Percentiles rank a stretch among this genome's conserved stretches.
These are phyloP conservation scores for Articulospora tetracladia DNA, from an alignment of 495 filamentous ascomycete genomes.

Conservation along the genomic window DNA sequence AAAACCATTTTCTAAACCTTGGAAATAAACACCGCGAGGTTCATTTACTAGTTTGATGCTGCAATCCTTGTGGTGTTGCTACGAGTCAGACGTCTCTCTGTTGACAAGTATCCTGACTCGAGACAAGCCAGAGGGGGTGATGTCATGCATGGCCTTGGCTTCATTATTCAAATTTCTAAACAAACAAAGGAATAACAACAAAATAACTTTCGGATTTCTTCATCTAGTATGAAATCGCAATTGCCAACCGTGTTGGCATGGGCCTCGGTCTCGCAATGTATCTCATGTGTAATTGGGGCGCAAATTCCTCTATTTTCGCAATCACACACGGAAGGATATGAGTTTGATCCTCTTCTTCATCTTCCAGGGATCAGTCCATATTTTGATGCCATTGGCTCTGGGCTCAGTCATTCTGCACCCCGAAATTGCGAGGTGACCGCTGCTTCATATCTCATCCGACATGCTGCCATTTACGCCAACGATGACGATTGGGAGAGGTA, in stretches of 20 bases:
- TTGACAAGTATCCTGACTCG: background rate
- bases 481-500: constrained; percentile 20
- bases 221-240: background rate
- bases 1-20: too few relatives aligned
- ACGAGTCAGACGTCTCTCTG: too few relatives aligned
- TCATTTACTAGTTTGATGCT: too few relatives aligned
- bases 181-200: background rate
- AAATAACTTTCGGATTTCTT: background rate
- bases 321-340: constrained; percentile 20
- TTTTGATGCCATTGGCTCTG: constrained; percentile 19
- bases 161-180: background rate
- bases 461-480: constrained; percentile 23
- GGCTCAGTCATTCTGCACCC: constrained; percentile 14
- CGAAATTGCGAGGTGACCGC: constrained; percentile 10
- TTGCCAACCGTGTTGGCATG: background rate
- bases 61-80: too few relatives aligned
- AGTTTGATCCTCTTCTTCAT: constrained; percentile 21
- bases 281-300: background rate
- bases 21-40: too few relatives aligned
- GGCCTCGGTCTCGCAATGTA: background rate
- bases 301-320: constrained; percentile 14
- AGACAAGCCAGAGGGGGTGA: background rate
- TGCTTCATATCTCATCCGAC: constrained; percentile 20
- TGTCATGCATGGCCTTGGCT: background rate
- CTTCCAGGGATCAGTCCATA: constrained; percentile 20